Percentiles rank a stretch among this genome's conserved stretches.
phyloP scores from a whole-genome alignment of 2,329 filamentous ascomycete species.

The Aspergillus sp. region DNA sequence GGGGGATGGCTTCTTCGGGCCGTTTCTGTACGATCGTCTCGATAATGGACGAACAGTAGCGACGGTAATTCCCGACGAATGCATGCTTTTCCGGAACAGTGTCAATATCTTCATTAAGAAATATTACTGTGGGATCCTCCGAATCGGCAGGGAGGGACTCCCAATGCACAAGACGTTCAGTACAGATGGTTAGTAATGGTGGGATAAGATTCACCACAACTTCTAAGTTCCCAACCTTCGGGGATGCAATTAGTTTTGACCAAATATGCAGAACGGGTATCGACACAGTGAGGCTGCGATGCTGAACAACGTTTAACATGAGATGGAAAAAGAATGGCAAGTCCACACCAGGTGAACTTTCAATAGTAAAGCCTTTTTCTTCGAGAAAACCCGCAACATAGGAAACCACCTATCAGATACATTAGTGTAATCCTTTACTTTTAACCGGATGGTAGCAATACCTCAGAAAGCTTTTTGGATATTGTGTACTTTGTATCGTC shows the following conservation, averaged over 20 bases:
- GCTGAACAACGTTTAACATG: conserved; percentile 74
- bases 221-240: conserved; percentile 59
- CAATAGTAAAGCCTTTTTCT: conserved; percentile 68
- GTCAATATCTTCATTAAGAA: conserved; percentile 90
- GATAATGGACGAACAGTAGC: conserved; percentile 84
- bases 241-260: conserved; percentile 76
- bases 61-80: conserved; percentile 91
- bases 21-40: conserved; percentile 81
- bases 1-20: conserved; percentile 78
- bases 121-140: conserved; percentile 74
- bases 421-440: conserved; percentile 4
- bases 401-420: conserved; percentile 67
- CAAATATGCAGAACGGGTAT: conserved; percentile 90
- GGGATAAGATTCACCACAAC: conserved; percentile 67
- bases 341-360: conserved; percentile 58
- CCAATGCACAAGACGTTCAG: conserved; percentile 79
- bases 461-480: conserved; percentile 91
- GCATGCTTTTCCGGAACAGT: conserved; percentile 91
- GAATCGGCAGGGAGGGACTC: conserved; percentile 82
- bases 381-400: conserved; percentile 82
- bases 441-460: conserved; percentile 37
- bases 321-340: conserved; percentile 76
- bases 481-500: conserved; percentile 91
- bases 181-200: conserved; percentile 78
- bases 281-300: conserved; percentile 85